phyloP scores from a whole-genome alignment of 2,329 filamentous ascomycete genomes.

The Aspergillus latus region DNA sequence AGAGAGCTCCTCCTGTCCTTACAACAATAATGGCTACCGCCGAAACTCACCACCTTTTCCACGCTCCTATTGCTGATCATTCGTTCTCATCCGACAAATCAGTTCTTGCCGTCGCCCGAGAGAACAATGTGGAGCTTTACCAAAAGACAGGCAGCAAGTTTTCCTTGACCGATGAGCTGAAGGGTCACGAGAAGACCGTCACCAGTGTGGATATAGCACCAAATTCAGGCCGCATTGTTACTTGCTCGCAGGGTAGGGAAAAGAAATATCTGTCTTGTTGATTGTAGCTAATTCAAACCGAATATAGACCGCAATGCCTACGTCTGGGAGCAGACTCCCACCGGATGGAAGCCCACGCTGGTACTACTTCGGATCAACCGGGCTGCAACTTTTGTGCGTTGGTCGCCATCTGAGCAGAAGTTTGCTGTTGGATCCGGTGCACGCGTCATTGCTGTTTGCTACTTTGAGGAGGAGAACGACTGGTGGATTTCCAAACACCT shows the following conservation, averaged over 20 bases:
- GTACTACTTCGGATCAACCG: slow-evolving; percentile 96
- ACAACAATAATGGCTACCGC: slow-evolving; percentile 69
- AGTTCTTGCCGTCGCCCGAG: slow-evolving; percentile 86
- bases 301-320: slow-evolving; percentile 86
- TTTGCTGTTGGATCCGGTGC: slow-evolving; percentile 97
- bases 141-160: slow-evolving; percentile 70
- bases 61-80: slow-evolving; percentile 94
- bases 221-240: slow-evolving; percentile 87
- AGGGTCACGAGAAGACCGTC: slow-evolving; percentile 94
- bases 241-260: slow-evolving; percentile 82
- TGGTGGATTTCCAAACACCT: slow-evolving; percentile 99
- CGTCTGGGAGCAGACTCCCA: slow-evolving; percentile 90
- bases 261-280: not conserved
- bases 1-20: slow-evolving; percentile 95
- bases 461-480: slow-evolving; percentile 99
- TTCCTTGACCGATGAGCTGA: slow-evolving; percentile 85
- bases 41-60: slow-evolving; percentile 95
- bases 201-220: slow-evolving; percentile 96
- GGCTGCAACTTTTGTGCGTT: slow-evolving; percentile 93
- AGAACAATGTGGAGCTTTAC: slow-evolving; percentile 89
- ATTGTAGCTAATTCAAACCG: slow-evolving; percentile 6
- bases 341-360: slow-evolving; percentile 93
- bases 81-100: slow-evolving; percentile 92
- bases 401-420: slow-evolving; percentile 95
- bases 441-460: slow-evolving; percentile 92